A percentile compares a stretch with the other conserved stretches of the same genome.
Evolutionary conservation across 805 yeast genomes (phyloP).

Genomic region (Barnettozyma botsteinii): DNA sequence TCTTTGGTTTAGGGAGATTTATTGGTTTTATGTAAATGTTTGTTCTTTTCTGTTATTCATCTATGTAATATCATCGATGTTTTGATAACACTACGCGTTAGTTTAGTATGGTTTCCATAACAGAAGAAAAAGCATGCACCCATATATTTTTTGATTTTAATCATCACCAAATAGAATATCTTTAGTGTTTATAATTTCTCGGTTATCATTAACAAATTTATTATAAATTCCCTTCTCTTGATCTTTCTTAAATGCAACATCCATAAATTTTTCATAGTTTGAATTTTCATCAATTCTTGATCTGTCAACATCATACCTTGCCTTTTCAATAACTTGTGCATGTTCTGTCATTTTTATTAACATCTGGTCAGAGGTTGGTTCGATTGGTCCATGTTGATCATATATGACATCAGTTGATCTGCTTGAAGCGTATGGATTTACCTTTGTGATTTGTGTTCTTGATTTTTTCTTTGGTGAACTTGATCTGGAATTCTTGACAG

Average conservation of each 20-base stretch:
- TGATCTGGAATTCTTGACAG: constrained; percentile 16
- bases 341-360: constrained; percentile 18
- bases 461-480: constrained; percentile 6
- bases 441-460: background rate
- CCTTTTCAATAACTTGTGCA: constrained; percentile 14
- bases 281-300: constrained; percentile 10
- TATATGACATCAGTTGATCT: constrained; percentile 6
- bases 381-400: background rate
- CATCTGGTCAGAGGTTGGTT: constrained; percentile 3
- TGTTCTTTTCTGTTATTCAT: background rate
- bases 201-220: constrained; percentile 16
- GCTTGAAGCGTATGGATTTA: constrained; percentile 9
- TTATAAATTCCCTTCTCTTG: constrained; percentile 12
- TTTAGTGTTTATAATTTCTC: background rate
- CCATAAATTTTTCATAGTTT: constrained; percentile 19
- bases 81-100: too few species aligned
- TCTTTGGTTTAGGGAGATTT: constrained; percentile 9
- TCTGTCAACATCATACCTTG: constrained; percentile 8
- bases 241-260: constrained; percentile 17
- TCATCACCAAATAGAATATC: background rate
- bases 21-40: constrained; percentile 5
- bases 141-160: too few species aligned
- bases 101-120: too few species aligned
- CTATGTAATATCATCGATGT: background rate
- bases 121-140: too few species aligned